phyloP scores from a whole-genome alignment of 2,329 filamentous ascomycete genomes.

The Macrophomina tecta region DNA sequence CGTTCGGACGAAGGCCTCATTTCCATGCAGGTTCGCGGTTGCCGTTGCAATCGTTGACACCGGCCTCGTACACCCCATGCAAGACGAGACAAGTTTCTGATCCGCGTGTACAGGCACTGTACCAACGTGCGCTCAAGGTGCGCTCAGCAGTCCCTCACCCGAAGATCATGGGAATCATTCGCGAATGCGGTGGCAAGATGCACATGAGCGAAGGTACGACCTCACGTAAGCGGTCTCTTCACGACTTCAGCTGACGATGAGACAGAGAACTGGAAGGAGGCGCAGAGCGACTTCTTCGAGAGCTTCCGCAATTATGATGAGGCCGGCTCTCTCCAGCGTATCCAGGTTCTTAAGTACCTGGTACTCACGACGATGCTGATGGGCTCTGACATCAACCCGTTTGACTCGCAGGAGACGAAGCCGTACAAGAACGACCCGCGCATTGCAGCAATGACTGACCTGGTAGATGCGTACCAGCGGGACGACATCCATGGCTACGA shows the following conservation, averaged over 20 bases:
- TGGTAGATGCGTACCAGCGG: conserved; percentile 94
- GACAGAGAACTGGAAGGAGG: conserved; percentile 93
- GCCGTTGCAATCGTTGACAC: too few relatives aligned
- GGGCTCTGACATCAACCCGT: conserved; percentile 98
- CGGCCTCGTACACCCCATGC: not conserved
- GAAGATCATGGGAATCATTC: conserved; percentile 98
- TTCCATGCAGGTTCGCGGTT: too few relatives aligned
- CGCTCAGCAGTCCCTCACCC: conserved; percentile 97
- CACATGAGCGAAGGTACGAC: conserved; percentile 85
- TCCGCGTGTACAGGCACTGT: conserved; percentile 64
- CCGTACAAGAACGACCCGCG: conserved; percentile 95
- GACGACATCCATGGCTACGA: conserved; percentile 95
- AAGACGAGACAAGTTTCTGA: conserved; percentile 12
- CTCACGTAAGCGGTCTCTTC: conserved; percentile 31
- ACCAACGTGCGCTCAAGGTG: conserved; percentile 88
- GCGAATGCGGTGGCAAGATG: conserved; percentile 99
- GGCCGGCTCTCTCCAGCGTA: conserved; percentile 92
- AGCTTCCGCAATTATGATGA: conserved; percentile 99
- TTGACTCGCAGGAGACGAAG: conserved; percentile 98
- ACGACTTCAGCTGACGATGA: conserved; percentile 31
- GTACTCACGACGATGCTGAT: conserved; percentile 97
- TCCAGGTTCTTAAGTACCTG: conserved; percentile 96
- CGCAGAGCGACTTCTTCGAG: conserved; percentile 97
- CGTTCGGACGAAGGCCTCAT: too few relatives aligned
- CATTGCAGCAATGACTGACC: conserved; percentile 94